Percentiles rank a stretch among this genome's conserved stretches.
Conservation (phyloP, 257 asterid species). For the Linaria vulgaris region DNA sequence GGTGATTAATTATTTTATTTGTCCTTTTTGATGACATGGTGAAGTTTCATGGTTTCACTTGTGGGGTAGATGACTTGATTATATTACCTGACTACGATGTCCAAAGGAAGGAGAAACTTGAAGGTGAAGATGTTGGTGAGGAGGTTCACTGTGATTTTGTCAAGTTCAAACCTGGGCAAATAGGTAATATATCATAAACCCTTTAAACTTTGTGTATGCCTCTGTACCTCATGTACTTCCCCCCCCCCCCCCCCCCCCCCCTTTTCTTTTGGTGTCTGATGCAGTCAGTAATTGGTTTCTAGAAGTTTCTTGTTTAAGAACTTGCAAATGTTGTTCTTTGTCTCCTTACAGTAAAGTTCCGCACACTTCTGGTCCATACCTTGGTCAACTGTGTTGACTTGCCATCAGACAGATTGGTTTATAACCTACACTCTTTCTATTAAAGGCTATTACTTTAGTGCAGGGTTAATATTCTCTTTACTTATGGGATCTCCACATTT, state of each 20-base stretch:
- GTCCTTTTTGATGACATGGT: conserved; percentile 26
- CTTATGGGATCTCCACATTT: no score
- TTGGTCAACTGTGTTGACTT: no score
- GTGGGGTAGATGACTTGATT: conserved; percentile 92
- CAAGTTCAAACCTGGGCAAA: conserved; percentile 76
- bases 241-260: background rate
- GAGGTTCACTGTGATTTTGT: conserved; percentile 93
- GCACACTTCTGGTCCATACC: no score
- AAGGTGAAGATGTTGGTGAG: conserved; percentile 89
- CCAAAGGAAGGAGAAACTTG: conserved; percentile 83
- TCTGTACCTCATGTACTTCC: conserved; percentile 14
- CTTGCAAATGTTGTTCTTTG: no score
- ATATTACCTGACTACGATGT: conserved; percentile 69
- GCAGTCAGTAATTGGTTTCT: no score
- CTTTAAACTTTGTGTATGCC: conserved; percentile 18
- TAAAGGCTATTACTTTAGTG: no score
- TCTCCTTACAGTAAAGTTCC: no score
- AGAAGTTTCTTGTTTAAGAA: no score
- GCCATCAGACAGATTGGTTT: no score
- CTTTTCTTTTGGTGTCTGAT: no score
- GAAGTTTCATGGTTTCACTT: conserved; percentile 92
- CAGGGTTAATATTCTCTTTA: no score
- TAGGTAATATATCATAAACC: conserved; percentile 46
- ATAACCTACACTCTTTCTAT: no score
- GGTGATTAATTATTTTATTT: conserved; percentile 25